Conservation (phyloP, 2,329 filamentous ascomycete genomes). For the Colletotrichum agaves region DNA sequence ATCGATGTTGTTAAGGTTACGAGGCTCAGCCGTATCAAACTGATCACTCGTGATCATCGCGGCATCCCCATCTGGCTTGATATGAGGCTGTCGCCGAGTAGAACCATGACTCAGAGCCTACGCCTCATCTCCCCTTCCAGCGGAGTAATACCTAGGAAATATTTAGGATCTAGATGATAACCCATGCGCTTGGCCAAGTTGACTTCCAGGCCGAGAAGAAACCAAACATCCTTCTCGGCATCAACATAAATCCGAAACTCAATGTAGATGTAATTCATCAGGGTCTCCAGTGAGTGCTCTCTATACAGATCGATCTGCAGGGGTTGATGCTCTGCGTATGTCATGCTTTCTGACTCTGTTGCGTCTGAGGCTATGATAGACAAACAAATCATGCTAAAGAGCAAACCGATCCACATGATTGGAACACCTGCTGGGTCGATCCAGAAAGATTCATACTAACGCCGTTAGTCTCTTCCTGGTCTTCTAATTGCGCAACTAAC, state of each 20-base stretch:
- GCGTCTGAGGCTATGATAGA: conserved; percentile 41
- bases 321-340: conserved; percentile 38
- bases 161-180: conserved; percentile 56
- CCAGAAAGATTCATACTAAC: conserved; percentile 46
- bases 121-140: conserved; percentile 59
- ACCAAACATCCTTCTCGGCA: conserved; percentile 38
- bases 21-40: conserved; percentile 54
- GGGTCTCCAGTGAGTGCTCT: conserved; percentile 33
- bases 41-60: conserved; percentile 53
- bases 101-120: conserved; percentile 53
- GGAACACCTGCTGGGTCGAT: conserved; percentile 37
- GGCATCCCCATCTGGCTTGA: conserved; percentile 59
- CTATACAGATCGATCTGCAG: conserved; percentile 41
- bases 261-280: conserved; percentile 31
- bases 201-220: conserved; percentile 47
- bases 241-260: conserved; percentile 21
- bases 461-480: no score
- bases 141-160: conserved; percentile 52
- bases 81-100: conserved; percentile 54
- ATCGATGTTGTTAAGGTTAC: conserved; percentile 56
- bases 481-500: neutral
- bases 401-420: conserved; percentile 45
- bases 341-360: conserved; percentile 34
- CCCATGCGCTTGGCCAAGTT: conserved; percentile 52
- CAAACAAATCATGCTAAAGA: conserved; percentile 47